Evolutionary conservation across 1,284 basidiomycete genomes (phyloP), one percentile per base, ranked within the genome.

Genomic region (Tylopilus orsonianus): DNA sequence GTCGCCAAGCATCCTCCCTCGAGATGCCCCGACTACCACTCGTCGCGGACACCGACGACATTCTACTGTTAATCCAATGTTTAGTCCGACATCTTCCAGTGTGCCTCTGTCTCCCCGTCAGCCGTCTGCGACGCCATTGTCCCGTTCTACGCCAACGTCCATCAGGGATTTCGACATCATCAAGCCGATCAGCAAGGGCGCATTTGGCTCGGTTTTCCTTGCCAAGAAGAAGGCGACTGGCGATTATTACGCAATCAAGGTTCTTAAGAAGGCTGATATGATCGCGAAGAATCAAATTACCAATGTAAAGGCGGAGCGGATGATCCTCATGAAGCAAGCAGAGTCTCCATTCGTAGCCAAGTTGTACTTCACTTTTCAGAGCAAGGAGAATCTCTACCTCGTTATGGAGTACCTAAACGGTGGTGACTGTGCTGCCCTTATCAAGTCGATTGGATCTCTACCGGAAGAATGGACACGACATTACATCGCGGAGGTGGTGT

Each of bases 251-350:
- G 97, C 97, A 23, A 97, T 99, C 83, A 99, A 99, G 72, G 94
- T 98, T 27, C 73, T 99, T 59, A 98, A 97, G 74, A 99, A 99
- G 76, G 93, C 94, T 23, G 97, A 99, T 72, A 99, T 99, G 97
- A 98, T 99, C 65, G 93, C 97, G 40, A 99, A 99, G 81, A 99
- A 99, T 74, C 97, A 99, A 71, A 97, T 99, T 70, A 99, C 97
- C 48, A 99, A 99, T 65, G 96, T 99, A 69, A 99, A 98, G 73
- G 97, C 97, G 3, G 97, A 99, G 73, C 83, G 97, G 48, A 98
- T 96, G 84, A 99, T 99, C 63, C 79, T 99, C 57, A 99, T 99
- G 97, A 96, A 94, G 66, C 96, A 99, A 69, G 91, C 97, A 0
- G 94, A 97, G 70, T 97, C 95, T 10, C 95, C 97, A n/a, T 98